phyloP scores from a whole-genome alignment of 2,329 filamentous ascomycete genomes.

The Arthroderma sp. region DNA sequence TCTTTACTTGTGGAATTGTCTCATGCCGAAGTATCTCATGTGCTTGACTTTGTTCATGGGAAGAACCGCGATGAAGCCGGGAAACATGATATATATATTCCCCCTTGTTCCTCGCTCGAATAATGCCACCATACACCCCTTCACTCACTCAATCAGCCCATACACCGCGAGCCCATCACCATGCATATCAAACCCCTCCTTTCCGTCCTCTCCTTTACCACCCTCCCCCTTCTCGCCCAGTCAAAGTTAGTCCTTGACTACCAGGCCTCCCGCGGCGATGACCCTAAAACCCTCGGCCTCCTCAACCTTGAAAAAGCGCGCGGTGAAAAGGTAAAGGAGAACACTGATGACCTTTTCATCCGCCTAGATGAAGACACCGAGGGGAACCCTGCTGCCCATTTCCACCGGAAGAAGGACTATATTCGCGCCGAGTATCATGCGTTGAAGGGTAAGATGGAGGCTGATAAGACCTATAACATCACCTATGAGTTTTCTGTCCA shows the following conservation, averaged over 20 bases:
- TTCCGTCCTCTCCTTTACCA: no score
- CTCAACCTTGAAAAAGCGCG: slow-evolving; percentile 7
- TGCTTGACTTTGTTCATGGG: no score
- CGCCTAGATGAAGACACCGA: slow-evolving; percentile 7
- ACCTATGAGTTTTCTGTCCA: slow-evolving; percentile 7
- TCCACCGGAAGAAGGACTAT: slow-evolving; percentile 7
- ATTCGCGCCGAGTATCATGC: slow-evolving; percentile 8
- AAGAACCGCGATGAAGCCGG: no score
- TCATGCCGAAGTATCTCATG: no score
- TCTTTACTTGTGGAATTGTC: no score
- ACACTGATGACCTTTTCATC: slow-evolving; percentile 7
- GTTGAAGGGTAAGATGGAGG: slow-evolving; percentile 5
- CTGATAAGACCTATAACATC: slow-evolving; percentile 8
- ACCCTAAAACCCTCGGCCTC: slow-evolving; percentile 6
- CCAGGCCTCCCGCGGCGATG: slow-evolving; percentile 6
- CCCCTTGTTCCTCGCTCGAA: no score
- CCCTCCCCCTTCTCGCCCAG: no score
- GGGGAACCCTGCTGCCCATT: slow-evolving; percentile 4
- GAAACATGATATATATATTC: no score
- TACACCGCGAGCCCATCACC: no score
- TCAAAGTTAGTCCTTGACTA: slow-evolving; percentile 2
- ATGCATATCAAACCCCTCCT: no score
- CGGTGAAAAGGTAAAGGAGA: slow-evolving; percentile 3
- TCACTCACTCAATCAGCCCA: no score
- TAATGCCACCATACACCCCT: no score